Conservation (phyloP, 192 early-diverging fungal genomes). For the Umbelopsis sp. region DNA sequence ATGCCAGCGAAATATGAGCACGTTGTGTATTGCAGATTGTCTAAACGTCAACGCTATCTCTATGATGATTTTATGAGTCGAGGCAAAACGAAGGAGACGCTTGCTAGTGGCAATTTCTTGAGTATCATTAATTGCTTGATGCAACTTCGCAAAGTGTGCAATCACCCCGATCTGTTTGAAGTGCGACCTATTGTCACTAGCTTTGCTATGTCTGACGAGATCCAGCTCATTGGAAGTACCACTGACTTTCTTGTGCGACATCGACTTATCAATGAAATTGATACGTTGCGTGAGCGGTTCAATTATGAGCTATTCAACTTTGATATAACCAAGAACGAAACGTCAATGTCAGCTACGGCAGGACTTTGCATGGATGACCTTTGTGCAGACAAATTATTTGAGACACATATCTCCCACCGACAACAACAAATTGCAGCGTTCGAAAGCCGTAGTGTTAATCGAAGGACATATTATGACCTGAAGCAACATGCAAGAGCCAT, state of each 20-base stretch:
- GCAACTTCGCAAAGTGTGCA: constrained; percentile 72
- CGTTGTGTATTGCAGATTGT: constrained; percentile 72
- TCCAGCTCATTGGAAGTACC: constrained; percentile 35
- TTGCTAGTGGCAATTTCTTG: constrained; percentile 72
- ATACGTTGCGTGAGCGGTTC: constrained; percentile 30
- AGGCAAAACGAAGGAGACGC: constrained; percentile 74
- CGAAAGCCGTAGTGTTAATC: constrained; percentile 28
- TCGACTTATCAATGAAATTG: constrained; percentile 35
- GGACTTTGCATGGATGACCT: constrained; percentile 28
- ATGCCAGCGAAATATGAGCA: constrained; percentile 70
- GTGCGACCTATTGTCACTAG: constrained; percentile 62
- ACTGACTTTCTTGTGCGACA: constrained; percentile 43
- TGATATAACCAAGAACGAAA: constrained; percentile 37
- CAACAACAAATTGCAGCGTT: constrained; percentile 7
- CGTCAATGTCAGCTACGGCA: constrained; percentile 28
- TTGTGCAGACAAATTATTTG: constrained; percentile 29
- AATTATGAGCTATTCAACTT: constrained; percentile 50
- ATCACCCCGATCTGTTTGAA: constrained; percentile 59
- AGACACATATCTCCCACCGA: constrained; percentile 26
- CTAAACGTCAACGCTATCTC: constrained; percentile 69
- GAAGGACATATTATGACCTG: constrained; percentile 46
- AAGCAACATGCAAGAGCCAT: constrained; percentile 41
- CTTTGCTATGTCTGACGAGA: constrained; percentile 54
- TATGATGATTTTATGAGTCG: constrained; percentile 85
- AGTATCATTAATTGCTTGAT: constrained; percentile 76